These are phyloP conservation scores for Chlorella variabilis DNA, from an alignment of 163 green algal genomes.

Conservation along the genomic window DNA sequence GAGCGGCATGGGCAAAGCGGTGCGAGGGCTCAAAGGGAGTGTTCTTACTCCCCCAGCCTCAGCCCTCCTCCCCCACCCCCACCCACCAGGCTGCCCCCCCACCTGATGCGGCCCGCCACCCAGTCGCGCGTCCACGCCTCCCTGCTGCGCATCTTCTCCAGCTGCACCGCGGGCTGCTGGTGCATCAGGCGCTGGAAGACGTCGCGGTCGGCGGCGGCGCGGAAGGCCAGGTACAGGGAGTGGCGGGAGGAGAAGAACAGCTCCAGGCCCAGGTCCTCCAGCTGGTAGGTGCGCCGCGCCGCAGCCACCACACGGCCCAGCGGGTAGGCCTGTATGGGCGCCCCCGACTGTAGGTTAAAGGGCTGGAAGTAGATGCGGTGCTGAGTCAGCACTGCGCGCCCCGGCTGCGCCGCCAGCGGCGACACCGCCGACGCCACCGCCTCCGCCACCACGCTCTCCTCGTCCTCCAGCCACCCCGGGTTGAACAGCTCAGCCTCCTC, in stretches of 20 bases:
- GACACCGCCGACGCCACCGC: conserved; percentile 65
- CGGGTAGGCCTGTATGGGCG: conserved; percentile 14
- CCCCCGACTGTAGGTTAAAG: conserved; percentile 60
- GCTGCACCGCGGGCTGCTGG: conserved; percentile 50
- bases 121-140: conserved; percentile 77
- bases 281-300: conserved; percentile 66
- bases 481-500: conserved; percentile 69
- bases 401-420: conserved; percentile 83
- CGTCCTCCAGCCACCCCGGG: conserved; percentile 76
- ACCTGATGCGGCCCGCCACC: conserved; percentile 72
- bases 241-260: conserved; percentile 63
- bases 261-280: conserved; percentile 71
- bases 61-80: no score
- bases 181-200: conserved; percentile 45
- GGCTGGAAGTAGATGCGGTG: conserved; percentile 94
- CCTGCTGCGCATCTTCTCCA: conserved; percentile 60
- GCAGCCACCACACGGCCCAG: conserved; percentile 76
- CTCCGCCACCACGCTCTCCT: conserved; percentile 70
- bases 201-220: conserved; percentile 49
- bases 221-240: conserved; percentile 86
- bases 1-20: no score
- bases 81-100: background rate
- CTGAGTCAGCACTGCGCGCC: conserved; percentile 84
- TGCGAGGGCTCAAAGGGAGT: no score
- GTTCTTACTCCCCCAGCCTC: no score